phyloP scores from a whole-genome alignment of 352 stramenopile genomes.

The Hyaloperonospora arabidopsidis region DNA sequence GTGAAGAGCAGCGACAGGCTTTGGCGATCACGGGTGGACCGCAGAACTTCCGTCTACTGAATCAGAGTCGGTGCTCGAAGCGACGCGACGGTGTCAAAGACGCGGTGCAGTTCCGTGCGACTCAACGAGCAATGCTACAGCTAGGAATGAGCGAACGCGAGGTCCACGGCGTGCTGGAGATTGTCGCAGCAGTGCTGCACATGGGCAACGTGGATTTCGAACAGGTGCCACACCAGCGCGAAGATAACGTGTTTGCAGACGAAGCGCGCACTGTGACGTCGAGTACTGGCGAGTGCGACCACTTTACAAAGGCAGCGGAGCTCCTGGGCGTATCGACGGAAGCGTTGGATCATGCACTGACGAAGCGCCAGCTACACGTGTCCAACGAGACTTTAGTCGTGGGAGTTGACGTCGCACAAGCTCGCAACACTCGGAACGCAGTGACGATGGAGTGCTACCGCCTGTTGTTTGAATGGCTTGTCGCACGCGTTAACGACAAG shows the following conservation, averaged over 20 bases:
- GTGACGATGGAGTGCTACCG: constrained; percentile 91
- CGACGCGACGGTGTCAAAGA: constrained; percentile 65
- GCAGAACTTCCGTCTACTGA: constrained; percentile 52
- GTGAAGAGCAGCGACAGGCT: constrained; percentile 22
- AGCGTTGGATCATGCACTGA: constrained; percentile 51
- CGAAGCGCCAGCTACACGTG: constrained; percentile 51
- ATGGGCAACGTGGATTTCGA: constrained; percentile 83
- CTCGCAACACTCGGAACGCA: constrained; percentile 77
- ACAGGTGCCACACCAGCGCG: constrained; percentile 21
- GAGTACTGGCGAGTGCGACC: constrained; percentile 11
- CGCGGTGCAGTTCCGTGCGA: constrained; percentile 51
- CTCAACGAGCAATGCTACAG: constrained; percentile 61
- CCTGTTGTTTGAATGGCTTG: constrained; percentile 91
- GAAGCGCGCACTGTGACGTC: constrained; percentile 20
- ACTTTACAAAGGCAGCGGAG: constrained; percentile 46
- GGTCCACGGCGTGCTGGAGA: constrained; percentile 52
- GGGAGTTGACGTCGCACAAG: constrained; percentile 51
- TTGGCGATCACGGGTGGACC: constrained; percentile 33
- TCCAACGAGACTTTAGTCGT: constrained; percentile 72
- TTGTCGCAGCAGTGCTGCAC: constrained; percentile 80
- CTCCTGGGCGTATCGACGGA: constrained; percentile 52
- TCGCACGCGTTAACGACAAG: constrained; percentile 85
- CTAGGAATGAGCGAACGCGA: constrained; percentile 62
- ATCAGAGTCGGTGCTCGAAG: constrained; percentile 61
- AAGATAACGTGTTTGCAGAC: constrained; percentile 28